Conservation (phyloP, 306 rosid species). For the Parietaria judaica region DNA sequence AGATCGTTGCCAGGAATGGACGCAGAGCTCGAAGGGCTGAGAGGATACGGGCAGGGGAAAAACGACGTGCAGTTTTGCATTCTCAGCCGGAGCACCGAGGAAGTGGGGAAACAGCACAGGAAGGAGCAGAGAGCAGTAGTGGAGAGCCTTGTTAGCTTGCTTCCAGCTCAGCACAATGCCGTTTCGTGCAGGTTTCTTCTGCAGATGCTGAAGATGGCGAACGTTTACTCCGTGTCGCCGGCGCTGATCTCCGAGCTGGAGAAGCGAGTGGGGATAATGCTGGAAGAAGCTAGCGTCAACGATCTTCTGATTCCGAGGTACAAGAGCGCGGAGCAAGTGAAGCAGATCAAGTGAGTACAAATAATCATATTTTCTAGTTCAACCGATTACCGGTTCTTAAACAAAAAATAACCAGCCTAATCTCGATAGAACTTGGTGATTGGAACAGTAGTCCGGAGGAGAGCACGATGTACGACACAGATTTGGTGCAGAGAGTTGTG, state of each 20-base stretch:
- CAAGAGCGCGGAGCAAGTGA: constrained; percentile 50
- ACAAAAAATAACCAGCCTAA: too few relatives aligned
- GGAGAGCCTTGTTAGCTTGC: constrained; percentile 68
- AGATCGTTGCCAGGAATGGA: constrained; percentile 63
- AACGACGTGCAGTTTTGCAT: constrained; percentile 54
- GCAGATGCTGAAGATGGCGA: constrained; percentile 74
- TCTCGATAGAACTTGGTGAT: constrained; percentile 7
- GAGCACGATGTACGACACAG: constrained; percentile 65
- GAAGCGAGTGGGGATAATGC: constrained; percentile 68
- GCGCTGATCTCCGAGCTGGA: constrained; percentile 86
- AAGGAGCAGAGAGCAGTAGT: constrained; percentile 61
- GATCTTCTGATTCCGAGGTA: constrained; percentile 79
- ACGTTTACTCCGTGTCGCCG: constrained; percentile 68
- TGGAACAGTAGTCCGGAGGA: constrained; percentile 45
- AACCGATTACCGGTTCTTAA: too few relatives aligned
- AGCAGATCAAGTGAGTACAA: constrained; percentile 46
- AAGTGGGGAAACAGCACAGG: constrained; percentile 38
- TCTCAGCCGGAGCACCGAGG: constrained; percentile 35
- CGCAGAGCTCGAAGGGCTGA: constrained; percentile 55
- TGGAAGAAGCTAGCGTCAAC: constrained; percentile 77
- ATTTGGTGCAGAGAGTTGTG: constrained; percentile 69
- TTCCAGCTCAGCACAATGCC: constrained; percentile 78
- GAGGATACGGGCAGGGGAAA: constrained; percentile 63
- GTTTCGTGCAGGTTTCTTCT: constrained; percentile 71
- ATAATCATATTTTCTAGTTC: constrained; percentile 1